Conservation (phyloP, 1,284 basidiomycete genomes). For the Fomitopsis schrenkii region DNA sequence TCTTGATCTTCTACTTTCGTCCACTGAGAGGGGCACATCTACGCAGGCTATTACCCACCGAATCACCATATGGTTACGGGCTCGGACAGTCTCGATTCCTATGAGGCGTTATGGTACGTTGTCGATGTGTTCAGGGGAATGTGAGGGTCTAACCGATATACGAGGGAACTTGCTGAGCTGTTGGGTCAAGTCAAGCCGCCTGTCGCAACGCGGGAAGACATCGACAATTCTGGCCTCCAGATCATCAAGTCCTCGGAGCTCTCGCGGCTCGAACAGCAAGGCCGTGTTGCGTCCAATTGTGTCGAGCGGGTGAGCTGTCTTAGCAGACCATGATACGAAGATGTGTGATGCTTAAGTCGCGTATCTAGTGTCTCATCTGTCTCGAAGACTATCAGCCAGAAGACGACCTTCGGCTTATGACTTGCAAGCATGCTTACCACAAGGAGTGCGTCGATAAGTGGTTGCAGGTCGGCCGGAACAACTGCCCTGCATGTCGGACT, state of each 20-base stretch:
- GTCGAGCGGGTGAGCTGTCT: conserved; percentile 59
- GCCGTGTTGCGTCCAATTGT: conserved; percentile 71
- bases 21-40: not conserved
- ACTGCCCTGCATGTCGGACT: conserved; percentile 85
- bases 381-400: conserved; percentile 75
- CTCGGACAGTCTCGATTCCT: conserved; percentile 69
- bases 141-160: conserved; percentile 3
- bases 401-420: conserved; percentile 75
- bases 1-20: not conserved
- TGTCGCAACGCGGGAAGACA: conserved; percentile 77
- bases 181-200: conserved; percentile 77
- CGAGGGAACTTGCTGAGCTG: conserved; percentile 72
- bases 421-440: conserved; percentile 85
- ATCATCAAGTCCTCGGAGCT: conserved; percentile 60
- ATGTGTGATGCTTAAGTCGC: conserved; percentile 6
- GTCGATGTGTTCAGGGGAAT: conserved; percentile 5
- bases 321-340: not conserved
- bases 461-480: conserved; percentile 82
- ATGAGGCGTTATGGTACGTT: conserved; percentile 70
- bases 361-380: conserved; percentile 70
- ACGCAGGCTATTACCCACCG: conserved; percentile 77
- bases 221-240: conserved; percentile 74
- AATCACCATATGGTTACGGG: conserved; percentile 82
- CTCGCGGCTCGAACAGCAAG: conserved; percentile 48
- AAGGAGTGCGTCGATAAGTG: conserved; percentile 83